phyloP scores from a whole-genome alignment of 805 yeast species.

The Candida ficus region DNA sequence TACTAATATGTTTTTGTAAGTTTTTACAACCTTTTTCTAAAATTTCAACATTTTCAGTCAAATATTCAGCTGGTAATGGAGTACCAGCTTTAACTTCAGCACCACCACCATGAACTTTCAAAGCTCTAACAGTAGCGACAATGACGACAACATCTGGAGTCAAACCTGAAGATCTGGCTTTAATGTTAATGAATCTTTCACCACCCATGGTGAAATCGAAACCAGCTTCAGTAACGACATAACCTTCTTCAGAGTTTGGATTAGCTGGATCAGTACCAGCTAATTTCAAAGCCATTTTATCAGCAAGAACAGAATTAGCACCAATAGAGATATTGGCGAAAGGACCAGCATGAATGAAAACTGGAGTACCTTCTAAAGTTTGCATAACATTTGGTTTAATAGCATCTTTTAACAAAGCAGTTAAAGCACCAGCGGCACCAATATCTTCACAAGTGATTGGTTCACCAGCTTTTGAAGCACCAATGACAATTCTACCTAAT shows the following conservation, averaged over 20 bases:
- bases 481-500: slow-evolving; percentile 87
- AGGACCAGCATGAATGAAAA: slow-evolving; percentile 96
- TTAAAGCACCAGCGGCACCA: slow-evolving; percentile 93
- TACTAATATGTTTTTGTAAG: slow-evolving; percentile 83
- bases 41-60: slow-evolving; percentile 73
- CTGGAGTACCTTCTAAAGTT: slow-evolving; percentile 96
- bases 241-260: slow-evolving; percentile 57
- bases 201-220: slow-evolving; percentile 99
- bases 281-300: slow-evolving; percentile 84
- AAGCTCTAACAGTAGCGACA: slow-evolving; percentile 96
- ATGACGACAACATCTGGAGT: slow-evolving; percentile 87
- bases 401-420: slow-evolving; percentile 93
- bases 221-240: slow-evolving; percentile 96
- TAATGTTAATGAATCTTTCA: slow-evolving; percentile 92
- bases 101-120: slow-evolving; percentile 96
- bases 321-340: slow-evolving; percentile 97
- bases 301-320: slow-evolving; percentile 92
- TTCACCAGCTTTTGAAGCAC: slow-evolving; percentile 64
- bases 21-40: slow-evolving; percentile 79
- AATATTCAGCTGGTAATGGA: slow-evolving; percentile 76
- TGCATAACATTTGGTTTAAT: slow-evolving; percentile 97
- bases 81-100: slow-evolving; percentile 95
- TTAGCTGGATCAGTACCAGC: slow-evolving; percentile 51
- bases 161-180: slow-evolving; percentile 87
- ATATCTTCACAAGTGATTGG: slow-evolving; percentile 93